Percentiles rank a stretch among this genome's conserved stretches.
Conservation (phyloP, 768 basidiomycete species). For the Rhodosporidiobolus sp. region DNA sequence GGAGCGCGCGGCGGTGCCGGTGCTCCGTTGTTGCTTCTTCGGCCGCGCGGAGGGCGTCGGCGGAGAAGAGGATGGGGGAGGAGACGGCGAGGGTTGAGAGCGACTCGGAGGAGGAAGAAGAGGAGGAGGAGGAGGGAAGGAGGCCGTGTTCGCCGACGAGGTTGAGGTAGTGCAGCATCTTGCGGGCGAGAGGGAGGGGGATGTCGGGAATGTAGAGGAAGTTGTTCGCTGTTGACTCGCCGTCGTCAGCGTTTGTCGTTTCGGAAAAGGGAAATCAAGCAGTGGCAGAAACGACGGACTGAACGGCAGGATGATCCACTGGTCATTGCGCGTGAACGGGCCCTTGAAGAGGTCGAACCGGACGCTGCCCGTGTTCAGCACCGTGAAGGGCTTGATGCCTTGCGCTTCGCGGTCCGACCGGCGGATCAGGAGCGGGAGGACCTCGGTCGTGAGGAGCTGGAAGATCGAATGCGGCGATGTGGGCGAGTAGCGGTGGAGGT, state of each 20-base stretch:
- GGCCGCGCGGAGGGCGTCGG: not conserved
- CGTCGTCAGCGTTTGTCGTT: no score
- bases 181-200: slow-evolving; percentile 6
- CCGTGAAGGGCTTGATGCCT: slow-evolving; percentile 42
- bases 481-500: slow-evolving; percentile 57
- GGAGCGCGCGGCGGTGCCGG: no score
- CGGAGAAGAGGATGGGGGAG: not conserved
- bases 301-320: slow-evolving; percentile 41
- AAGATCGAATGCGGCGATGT: slow-evolving; percentile 45
- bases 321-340: slow-evolving; percentile 43
- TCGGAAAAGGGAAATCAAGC: no score
- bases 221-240: slow-evolving; percentile 34
- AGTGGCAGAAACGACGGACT: slow-evolving; percentile 14
- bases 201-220: slow-evolving; percentile 30
- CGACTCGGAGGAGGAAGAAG: not conserved
- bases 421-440: slow-evolving; percentile 60
- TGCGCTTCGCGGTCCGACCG: slow-evolving; percentile 49
- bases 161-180: slow-evolving; percentile 38
- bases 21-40: not conserved
- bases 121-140: not conserved
- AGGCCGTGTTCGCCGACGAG: slow-evolving; percentile 40
- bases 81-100: not conserved
- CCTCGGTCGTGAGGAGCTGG: slow-evolving; percentile 46
- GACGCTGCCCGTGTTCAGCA: slow-evolving; percentile 48
- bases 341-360: slow-evolving; percentile 50